phyloP scores from a whole-genome alignment of 176 grass and related monocot species.

The Paspalum notatum region DNA sequence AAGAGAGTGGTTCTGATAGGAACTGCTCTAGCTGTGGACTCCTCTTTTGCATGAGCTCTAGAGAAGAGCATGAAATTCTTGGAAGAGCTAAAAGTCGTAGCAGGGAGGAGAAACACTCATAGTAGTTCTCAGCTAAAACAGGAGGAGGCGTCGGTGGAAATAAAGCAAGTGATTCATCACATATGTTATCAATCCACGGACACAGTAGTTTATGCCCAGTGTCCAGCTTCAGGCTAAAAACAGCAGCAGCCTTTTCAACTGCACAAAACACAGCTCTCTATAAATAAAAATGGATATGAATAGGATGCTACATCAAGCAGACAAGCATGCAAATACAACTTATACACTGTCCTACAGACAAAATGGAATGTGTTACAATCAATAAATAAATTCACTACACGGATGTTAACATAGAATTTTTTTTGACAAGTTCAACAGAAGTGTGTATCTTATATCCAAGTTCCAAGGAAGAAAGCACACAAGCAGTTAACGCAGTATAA shows the following conservation, averaged over 20 bases:
- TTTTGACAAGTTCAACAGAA: slow-evolving; percentile 16
- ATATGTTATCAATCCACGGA: slow-evolving; percentile 97
- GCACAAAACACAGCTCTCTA: slow-evolving; percentile 42
- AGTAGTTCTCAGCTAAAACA: slow-evolving; percentile 73
- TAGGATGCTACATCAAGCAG: slow-evolving; percentile 18
- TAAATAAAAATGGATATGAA: slow-evolving; percentile 28
- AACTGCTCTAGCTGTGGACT: slow-evolving; percentile 70
- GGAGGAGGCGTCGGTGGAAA: slow-evolving; percentile 87
- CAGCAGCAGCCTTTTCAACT: slow-evolving; percentile 97
- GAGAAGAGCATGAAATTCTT: slow-evolving; percentile 66
- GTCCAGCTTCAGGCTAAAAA: slow-evolving; percentile 94
- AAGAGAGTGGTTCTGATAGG: slow-evolving; percentile 54
- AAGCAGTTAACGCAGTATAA: slow-evolving; percentile 17
- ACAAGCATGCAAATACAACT: background rate
- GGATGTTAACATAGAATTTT: background rate
- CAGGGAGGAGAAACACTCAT: slow-evolving; percentile 63
- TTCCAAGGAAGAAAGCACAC: slow-evolving; percentile 1
- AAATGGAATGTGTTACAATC: background rate
- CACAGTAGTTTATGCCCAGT: slow-evolving; percentile 93
- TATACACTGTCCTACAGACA: background rate
- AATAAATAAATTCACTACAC: slow-evolving; percentile 1
- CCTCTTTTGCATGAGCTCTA: slow-evolving; percentile 76
- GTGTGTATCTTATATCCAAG: background rate
- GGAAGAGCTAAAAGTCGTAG: slow-evolving; percentile 76
- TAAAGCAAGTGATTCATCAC: slow-evolving; percentile 83